Percentiles rank a stretch among this genome's conserved stretches.
phyloP scores from a whole-genome alignment of 805 yeast genomes.

The Candida golubevii region DNA sequence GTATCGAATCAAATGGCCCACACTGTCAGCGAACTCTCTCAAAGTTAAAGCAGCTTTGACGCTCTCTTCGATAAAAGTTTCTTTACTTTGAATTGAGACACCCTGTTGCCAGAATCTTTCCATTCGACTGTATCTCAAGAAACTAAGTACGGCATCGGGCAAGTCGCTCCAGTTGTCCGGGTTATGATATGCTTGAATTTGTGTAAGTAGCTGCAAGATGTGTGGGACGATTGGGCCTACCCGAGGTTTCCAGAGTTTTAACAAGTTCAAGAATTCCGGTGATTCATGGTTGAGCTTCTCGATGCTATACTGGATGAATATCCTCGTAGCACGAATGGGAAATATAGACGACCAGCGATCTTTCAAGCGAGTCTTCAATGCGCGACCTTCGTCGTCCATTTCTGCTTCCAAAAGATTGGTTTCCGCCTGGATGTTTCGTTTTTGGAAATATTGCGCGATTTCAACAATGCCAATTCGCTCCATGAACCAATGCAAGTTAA shows the following conservation, averaged over 20 bases:
- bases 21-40: slow-evolving; percentile 95
- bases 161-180: slow-evolving; percentile 87
- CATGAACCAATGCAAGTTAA: slow-evolving; percentile 96
- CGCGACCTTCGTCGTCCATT: slow-evolving; percentile 87
- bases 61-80: slow-evolving; percentile 89
- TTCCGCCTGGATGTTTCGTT: slow-evolving; percentile 71
- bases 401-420: slow-evolving; percentile 72
- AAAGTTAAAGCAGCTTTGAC: slow-evolving; percentile 91
- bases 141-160: slow-evolving; percentile 86
- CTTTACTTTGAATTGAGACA: slow-evolving; percentile 88
- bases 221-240: slow-evolving; percentile 89
- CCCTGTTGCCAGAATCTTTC: slow-evolving; percentile 99
- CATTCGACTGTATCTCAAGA: slow-evolving; percentile 82
- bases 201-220: slow-evolving; percentile 78
- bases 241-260: slow-evolving; percentile 88
- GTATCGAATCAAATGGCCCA: slow-evolving; percentile 92
- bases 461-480: slow-evolving; percentile 92
- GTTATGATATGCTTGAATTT: slow-evolving; percentile 90
- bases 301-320: slow-evolving; percentile 91
- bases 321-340: slow-evolving; percentile 93
- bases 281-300: slow-evolving; percentile 82
- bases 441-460: slow-evolving; percentile 86
- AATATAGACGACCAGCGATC: slow-evolving; percentile 92
- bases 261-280: slow-evolving; percentile 63
- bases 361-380: slow-evolving; percentile 70